These are phyloP conservation scores for Paracorniculantispora psalliotae DNA, from an alignment of 2,329 filamentous ascomycete species.

Conservation along the genomic window DNA sequence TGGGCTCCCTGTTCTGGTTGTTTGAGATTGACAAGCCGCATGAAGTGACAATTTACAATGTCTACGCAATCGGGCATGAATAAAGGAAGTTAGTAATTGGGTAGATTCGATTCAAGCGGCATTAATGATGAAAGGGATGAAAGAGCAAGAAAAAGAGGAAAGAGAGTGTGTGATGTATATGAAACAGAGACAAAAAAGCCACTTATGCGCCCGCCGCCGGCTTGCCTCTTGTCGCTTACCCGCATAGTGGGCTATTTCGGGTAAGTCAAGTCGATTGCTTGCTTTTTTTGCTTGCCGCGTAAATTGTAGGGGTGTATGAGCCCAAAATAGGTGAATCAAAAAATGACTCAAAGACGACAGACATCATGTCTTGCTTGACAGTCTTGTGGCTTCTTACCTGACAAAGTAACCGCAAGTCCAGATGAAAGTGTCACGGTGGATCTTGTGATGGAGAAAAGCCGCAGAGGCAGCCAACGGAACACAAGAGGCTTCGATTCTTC, in stretches of 20 bases:
- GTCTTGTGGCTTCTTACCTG: background rate
- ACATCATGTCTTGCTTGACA: conserved; percentile 9
- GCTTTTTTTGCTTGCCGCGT: too few species aligned
- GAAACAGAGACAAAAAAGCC: background rate
- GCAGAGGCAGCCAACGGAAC: background rate
- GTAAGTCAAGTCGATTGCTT: too few species aligned
- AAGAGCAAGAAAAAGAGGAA: background rate
- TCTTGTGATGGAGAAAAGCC: background rate
- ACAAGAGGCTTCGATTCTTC: background rate
- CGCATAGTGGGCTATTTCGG: too few species aligned
- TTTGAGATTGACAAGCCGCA: background rate
- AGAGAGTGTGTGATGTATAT: background rate
- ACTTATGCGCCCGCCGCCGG: background rate
- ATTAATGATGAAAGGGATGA: too few species aligned
- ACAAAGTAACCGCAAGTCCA: background rate
- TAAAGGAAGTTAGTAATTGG: too few species aligned
- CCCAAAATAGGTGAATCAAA: conserved; percentile 12
- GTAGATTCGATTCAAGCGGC: too few species aligned
- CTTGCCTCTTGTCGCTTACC: too few species aligned
- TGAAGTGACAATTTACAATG: too few species aligned
- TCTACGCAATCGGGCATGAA: too few species aligned
- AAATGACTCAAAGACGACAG: background rate
- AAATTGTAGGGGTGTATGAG: too few species aligned
- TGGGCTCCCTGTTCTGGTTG: background rate
- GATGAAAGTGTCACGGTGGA: background rate